Conservation (phyloP, 2,329 filamentous ascomycete genomes). For the Calonectria honghensis region DNA sequence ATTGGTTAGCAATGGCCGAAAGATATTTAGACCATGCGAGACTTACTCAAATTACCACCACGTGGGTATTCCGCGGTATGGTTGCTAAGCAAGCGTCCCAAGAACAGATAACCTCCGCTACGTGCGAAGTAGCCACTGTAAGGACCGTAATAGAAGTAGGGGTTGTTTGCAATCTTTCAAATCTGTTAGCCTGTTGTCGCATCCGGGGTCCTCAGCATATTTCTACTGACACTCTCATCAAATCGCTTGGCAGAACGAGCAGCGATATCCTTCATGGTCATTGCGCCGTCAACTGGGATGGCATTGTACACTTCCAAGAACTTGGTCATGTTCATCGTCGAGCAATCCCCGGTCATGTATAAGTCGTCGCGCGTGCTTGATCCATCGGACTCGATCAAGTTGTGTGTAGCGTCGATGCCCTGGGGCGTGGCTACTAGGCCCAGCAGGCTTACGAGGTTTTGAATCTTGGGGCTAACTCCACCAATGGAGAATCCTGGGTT, state of each 20-base stretch:
- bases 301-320: constrained; percentile 19
- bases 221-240: constrained; percentile 12
- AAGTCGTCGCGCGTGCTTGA: constrained; percentile 17
- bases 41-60: constrained; percentile 2
- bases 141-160: constrained; percentile 19
- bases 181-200: neutral
- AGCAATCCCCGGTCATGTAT: constrained; percentile 5
- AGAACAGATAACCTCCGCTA: constrained; percentile 8
- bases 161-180: neutral
- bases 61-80: neutral
- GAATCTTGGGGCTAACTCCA: neutral
- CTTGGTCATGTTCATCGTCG: constrained; percentile 18
- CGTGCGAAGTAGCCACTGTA: constrained; percentile 13
- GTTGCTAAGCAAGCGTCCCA: constrained; percentile 12
- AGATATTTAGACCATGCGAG: too few relatives aligned
- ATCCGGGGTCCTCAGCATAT: too few relatives aligned
- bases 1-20: neutral
- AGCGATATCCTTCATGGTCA: constrained; percentile 13
- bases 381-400: constrained; percentile 15
- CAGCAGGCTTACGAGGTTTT: constrained; percentile 13
- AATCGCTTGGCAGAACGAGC: constrained; percentile 16
- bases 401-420: constrained; percentile 12
- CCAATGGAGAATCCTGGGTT: constrained; percentile 11
- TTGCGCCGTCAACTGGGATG: constrained; percentile 3
- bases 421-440: neutral